Base-by-base conservation (phyloP, 75 land plant genomes). In the Pseudotsuga menziesii region DNA sequence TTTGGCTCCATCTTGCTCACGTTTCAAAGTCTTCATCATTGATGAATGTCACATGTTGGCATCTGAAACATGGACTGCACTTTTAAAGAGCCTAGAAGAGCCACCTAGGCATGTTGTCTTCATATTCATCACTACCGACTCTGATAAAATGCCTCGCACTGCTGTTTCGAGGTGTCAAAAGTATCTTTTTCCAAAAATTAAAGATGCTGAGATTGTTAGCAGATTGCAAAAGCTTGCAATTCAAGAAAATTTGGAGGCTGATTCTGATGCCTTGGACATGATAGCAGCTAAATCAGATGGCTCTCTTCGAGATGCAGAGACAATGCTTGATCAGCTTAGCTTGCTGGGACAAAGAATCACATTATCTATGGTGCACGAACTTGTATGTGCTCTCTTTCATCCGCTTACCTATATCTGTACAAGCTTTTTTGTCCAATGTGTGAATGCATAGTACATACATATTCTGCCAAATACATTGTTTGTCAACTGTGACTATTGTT, bases 301-400 rank as follows among this genome's bases (percentile, higher is more conserved):
- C 29, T 92, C 95, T 64, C 85, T 95, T 17, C 78, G 93, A 62
- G 98, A 95, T 82, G 95, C 95, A 22, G 98, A 92, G 70, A 86
- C 86, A 1, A 89, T 87, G 83, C 82, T 95, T 48, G 98, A 95
- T 67, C 98, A 95, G 81, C 85, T 95, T 52, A 88, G 89, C 61
- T 89, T 95, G 74, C 79, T 95, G 63, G 98, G 95, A 25, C 87
- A 88, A 67, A 84, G 78, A 67, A 86, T 95, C 64, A 87, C 93
- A 2, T 85, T 52, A 13, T 84, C 32, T 29, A 29, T 29, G 32
- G 32, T 29, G 32, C 32, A 29, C 1, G 32, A 29, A 29, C 88
- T 94, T 76, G 98, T 95, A 71, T 89, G 98, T 88, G 54, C 23
- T 36, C 61, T 29, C 55, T 77, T 48, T 54, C 52, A 52, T 16